Evolutionary conservation across 305 asterid species (phyloP), one percentile per base, ranked within the genome.

Genomic region (Rubia peregrina): DNA sequence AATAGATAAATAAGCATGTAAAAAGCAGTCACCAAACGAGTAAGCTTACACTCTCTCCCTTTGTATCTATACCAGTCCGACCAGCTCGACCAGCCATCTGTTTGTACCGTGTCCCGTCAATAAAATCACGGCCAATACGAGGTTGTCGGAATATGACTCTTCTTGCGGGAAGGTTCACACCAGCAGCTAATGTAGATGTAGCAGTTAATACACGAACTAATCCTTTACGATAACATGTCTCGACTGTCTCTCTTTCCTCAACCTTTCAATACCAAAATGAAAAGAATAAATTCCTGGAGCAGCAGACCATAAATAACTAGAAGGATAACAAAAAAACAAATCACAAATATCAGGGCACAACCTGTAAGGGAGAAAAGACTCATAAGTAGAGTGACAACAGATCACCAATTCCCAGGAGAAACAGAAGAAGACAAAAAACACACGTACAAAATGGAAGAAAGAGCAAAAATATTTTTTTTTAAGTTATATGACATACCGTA

Each of bases 1-100:
- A 46, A 46, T 46, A 46, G 16, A 46, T 56, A 74, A 78, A 75
- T 22, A 62, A 49, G 55, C 42, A 11, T 60, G 59, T n/a, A n/a
- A 73, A 71, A 65, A 76, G 71, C 65, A 79, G 49, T 16, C 6
- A 56, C 61, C 71, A 71, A 57, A 59, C 12, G 56, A 55, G n/a
- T 68, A 71, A 22, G 74, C 98, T 70, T 88, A 95, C 98, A 76
- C 99, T 95, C 83, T 95, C 99, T 80, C 99, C 98, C 73, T 91
- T 90, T 40, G 99, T 91, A 81, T 95, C 99, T 80, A 95, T 95
- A 76, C 98, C 98, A 71, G 98, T 90, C 77, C 99, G 92, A 73
- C 99, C 99, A 40, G 99, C 99, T 70, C 99, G 90, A 71, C 99
- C 99, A 73, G 99, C 89, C 99, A 95, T 95, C 86, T 95, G 99